Conservation (phyloP, 257 asterid genomes). For the Perilla frutescens region DNA sequence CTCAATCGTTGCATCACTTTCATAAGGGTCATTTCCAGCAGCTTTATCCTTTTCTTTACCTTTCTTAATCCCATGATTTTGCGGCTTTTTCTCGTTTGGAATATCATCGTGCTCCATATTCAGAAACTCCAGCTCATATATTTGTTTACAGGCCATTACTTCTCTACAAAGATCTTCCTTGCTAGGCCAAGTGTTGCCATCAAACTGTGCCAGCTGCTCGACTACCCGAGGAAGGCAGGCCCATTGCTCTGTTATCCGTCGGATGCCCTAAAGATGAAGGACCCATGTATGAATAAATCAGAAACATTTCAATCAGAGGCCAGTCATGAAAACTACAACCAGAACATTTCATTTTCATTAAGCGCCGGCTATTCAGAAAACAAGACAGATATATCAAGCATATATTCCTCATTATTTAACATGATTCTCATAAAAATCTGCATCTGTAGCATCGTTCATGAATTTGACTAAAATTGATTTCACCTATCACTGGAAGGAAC, state of each 20-base stretch:
- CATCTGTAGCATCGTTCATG: neutral
- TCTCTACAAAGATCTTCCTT: constrained; percentile 69
- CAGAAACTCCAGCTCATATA: constrained; percentile 74
- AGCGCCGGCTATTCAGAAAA: neutral
- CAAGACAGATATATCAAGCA: neutral
- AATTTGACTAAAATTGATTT: neutral
- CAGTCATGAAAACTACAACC: neutral
- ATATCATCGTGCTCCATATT: constrained; percentile 47
- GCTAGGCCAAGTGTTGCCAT: constrained; percentile 35
- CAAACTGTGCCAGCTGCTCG: constrained; percentile 72
- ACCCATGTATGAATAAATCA: neutral
- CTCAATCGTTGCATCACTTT: constrained; percentile 87
- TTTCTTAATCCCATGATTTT: constrained; percentile 35
- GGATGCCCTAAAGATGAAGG: constrained; percentile 54
- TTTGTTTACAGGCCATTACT: constrained; percentile 65
- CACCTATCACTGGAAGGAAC: neutral
- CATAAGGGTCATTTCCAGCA: constrained; percentile 45
- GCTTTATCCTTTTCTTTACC: constrained; percentile 26
- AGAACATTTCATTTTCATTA: neutral
- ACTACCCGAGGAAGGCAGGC: constrained; percentile 79
- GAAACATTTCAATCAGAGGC: neutral
- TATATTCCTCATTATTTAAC: neutral
- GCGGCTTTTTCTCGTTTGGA: constrained; percentile 39
- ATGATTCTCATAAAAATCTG: neutral
- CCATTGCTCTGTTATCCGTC: constrained; percentile 71